phyloP scores from a whole-genome alignment of 2,329 filamentous ascomycete genomes.

The Escovopsis sp. region DNA sequence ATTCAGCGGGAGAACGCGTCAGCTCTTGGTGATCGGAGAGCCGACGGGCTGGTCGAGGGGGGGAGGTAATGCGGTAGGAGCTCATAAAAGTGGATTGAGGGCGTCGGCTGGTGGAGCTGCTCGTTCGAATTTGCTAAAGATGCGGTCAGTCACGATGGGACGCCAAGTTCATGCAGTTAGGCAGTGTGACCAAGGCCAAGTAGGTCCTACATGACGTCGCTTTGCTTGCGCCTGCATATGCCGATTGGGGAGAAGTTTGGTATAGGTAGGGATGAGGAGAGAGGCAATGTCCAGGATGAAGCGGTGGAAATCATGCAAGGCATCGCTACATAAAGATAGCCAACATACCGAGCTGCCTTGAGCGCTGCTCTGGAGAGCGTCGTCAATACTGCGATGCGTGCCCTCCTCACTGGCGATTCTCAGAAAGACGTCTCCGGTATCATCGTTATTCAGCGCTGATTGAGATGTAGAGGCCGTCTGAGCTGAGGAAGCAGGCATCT shows the following conservation, averaged over 20 bases:
- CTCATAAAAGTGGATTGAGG: slow-evolving; percentile 38
- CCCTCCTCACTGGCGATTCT: slow-evolving; percentile 42
- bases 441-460: slow-evolving; percentile 28
- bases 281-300: neutral
- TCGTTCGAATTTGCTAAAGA: slow-evolving; percentile 29
- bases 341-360: slow-evolving; percentile 23
- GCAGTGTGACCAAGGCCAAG: no score
- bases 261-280: neutral
- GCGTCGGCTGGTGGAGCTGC: slow-evolving; percentile 32
- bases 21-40: slow-evolving; percentile 43
- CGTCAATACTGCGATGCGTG: slow-evolving; percentile 21
- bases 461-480: slow-evolving; percentile 20
- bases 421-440: slow-evolving; percentile 44
- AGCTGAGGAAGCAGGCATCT: slow-evolving; percentile 2
- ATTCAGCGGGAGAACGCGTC: slow-evolving; percentile 16
- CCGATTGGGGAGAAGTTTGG: neutral
- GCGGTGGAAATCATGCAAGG: no score
- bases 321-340: slow-evolving; percentile 19
- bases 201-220: no score
- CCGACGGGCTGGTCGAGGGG: slow-evolving; percentile 35
- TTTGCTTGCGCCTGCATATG: neutral
- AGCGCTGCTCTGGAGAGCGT: slow-evolving; percentile 17
- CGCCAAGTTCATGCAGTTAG: no score
- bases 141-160: slow-evolving; percentile 2
- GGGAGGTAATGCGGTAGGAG: slow-evolving; percentile 33